Evolutionary conservation across 805 yeast genomes (phyloP).

Genomic region (Schwanniomyces yamadae): DNA sequence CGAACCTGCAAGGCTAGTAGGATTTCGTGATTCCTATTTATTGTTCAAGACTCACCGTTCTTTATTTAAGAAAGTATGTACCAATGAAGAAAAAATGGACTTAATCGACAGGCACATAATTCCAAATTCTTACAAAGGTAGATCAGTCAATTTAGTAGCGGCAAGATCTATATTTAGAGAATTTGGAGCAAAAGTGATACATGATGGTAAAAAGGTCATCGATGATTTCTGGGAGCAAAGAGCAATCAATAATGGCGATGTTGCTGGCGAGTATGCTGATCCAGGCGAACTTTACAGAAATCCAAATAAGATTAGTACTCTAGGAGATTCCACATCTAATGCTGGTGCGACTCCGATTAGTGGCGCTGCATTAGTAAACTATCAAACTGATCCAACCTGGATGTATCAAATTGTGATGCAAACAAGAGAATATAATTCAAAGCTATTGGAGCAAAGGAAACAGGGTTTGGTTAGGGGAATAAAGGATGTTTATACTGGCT

Average conservation of each 20-base stretch:
- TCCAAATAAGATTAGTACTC: slow-evolving; percentile 3
- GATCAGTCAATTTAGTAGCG: slow-evolving; percentile 85
- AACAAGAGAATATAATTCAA: slow-evolving; percentile 67
- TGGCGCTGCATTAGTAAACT: slow-evolving; percentile 38
- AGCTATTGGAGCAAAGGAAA: slow-evolving; percentile 58
- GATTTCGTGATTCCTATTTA: slow-evolving; percentile 87
- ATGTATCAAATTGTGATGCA: slow-evolving; percentile 81
- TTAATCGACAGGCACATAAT: slow-evolving; percentile 76
- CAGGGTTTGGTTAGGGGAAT: slow-evolving; percentile 54
- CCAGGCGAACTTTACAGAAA: slow-evolving; percentile 52
- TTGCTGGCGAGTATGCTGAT: slow-evolving; percentile 70
- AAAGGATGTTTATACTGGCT: slow-evolving; percentile 84
- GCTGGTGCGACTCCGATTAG: slow-evolving; percentile 26
- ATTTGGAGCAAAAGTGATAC: slow-evolving; percentile 83
- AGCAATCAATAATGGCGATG: slow-evolving; percentile 59
- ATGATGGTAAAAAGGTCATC: slow-evolving; percentile 72
- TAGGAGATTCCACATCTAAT: slow-evolving; percentile 40
- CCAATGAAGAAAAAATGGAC: slow-evolving; percentile 78
- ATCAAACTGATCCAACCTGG: slow-evolving; percentile 72
- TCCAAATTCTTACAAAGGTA: slow-evolving; percentile 87
- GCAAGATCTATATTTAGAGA: slow-evolving; percentile 88
- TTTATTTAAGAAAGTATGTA: slow-evolving; percentile 69
- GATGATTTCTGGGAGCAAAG: slow-evolving; percentile 86
- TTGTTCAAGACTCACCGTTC: slow-evolving; percentile 83
- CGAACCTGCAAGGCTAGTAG: slow-evolving; percentile 94